Base-by-base conservation (phyloP, 2,329 filamentous ascomycete genomes). In the Alternaria atra region DNA sequence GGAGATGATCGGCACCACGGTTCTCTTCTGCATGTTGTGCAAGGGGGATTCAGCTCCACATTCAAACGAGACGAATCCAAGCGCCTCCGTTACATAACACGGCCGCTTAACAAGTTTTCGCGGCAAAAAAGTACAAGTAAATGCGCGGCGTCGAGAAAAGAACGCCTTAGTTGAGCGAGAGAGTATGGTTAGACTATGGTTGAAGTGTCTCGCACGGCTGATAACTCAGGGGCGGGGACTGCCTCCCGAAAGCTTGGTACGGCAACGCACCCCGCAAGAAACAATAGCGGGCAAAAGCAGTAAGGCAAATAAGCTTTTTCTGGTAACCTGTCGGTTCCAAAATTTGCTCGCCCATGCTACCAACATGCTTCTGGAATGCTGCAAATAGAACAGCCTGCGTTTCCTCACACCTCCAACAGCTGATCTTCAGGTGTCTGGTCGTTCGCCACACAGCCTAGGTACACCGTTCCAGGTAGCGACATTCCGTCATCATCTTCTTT, bases 1-100 rank as follows among this genome's bases (percentile, higher is more conserved):
- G 39, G 57, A 51, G 46, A 17, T 23, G 57, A 60, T 56, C 52
- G 23, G 27, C 57, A 39, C 30, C 27, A 35, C 48, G 35, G 20
- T 50, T 35, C 44, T 25, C 46, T 51, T 51, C 30, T 46, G 48
- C 37, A 44, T 46, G 50, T 23, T 39, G 12, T 43, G 47, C 32
- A 12, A 43, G 23, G 39, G 15, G 34, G 13, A 32, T 54, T 55
- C 42, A 54, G 42, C 42, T 47, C 40, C 17, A 37, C 17, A 25
- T 27, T 5, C 17, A 23, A 47, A 47, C 34, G 32, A 54, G 15
- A 54, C 17, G 32, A 13, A 20, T 25, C 20, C 32, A 54, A 53
- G 42, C 27, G 20, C 39, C n/a, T 37, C 17, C 15, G 32, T 50
- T 50, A 37, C 46, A 50, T 50, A 35, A 50, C n/a, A 35, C 20